Evolutionary conservation across 2,329 filamentous ascomycete species (phyloP), one percentile per base, ranked within the genome.

Genomic region (Ascocoryne sarcoides): DNA sequence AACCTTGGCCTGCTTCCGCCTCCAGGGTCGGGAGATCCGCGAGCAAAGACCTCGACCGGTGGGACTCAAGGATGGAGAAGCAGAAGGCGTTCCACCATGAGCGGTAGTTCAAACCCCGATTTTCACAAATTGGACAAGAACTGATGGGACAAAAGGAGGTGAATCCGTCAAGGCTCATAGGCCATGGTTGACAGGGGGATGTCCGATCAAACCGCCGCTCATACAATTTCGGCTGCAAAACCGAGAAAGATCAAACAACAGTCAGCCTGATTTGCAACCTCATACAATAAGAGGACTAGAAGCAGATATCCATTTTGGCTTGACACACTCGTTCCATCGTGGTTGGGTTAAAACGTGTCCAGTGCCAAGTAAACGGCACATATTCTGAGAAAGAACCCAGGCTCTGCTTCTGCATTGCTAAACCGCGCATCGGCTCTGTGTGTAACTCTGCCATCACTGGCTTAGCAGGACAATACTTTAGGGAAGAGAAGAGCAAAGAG

Each of bases 151-250:
- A 16, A 18, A 20, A 12, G 39, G 39, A 32, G 45, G 47, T 37
- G 51, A 40, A 42, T 49, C 47, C n/a, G 17, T 18, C n/a, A n/a
- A 12, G 5, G 9, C 15, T 17, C 8, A 18, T 16, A n/a, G n/a
- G n/a, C n/a, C n/a, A n/a, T n/a, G 16, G 34, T 39, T 39, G 21
- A 14, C 14, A 31, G 30, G 44, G 42, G 40, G 36, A 30, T 28
- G 14, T 21, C n/a, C 26, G 36, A 38, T 41, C 46, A 47, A 46
- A 49, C 38, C 16, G 46, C 14, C 26, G 28, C 43, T 52, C 47
- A 54, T 53, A 53, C 52, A 38, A 20, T 21, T 32, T 49, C 46
- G 46, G 48, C 48, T 49, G 42, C 47, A 52, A 21, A 37, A 31
- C 17, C 19, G 15, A 18, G n/a, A 36, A 44, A 42, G 21, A 40